These are phyloP conservation scores for Phytopythium chamaehyphon DNA, from an alignment of 352 stramenopile genomes.

Conservation along the genomic window DNA sequence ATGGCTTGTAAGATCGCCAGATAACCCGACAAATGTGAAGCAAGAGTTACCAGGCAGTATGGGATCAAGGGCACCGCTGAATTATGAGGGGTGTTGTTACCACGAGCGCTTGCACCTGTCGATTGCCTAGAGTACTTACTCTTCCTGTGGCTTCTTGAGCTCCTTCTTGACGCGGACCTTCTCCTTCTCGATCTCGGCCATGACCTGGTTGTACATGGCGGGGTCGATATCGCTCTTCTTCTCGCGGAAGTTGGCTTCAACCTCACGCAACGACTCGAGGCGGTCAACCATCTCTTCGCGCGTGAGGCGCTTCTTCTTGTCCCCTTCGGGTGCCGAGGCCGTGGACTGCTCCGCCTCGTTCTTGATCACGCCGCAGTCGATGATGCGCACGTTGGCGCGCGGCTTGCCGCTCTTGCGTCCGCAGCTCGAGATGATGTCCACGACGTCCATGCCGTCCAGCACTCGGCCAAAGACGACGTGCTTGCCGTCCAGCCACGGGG, in stretches of 20 bases:
- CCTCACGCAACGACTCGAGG: slow-evolving; percentile 53
- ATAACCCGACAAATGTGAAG: no score
- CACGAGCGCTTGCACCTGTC: not conserved
- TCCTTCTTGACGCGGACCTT: slow-evolving; percentile 58
- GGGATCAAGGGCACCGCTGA: no score
- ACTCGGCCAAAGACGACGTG: slow-evolving; percentile 95
- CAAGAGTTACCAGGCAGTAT: no score
- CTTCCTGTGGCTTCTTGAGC: slow-evolving; percentile 37
- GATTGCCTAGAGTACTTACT: not conserved
- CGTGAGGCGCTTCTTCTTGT: slow-evolving; percentile 32
- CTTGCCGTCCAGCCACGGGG: slow-evolving; percentile 95
- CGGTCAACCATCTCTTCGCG: slow-evolving; percentile 60
- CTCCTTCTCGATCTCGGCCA: slow-evolving; percentile 65
- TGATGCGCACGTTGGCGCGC: slow-evolving; percentile 86
- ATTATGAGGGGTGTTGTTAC: not conserved
- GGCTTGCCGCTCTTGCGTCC: slow-evolving; percentile 86
- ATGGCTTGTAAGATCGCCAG: no score
- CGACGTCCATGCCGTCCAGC: slow-evolving; percentile 87
- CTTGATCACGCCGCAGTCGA: slow-evolving; percentile 74
- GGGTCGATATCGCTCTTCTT: slow-evolving; percentile 60
- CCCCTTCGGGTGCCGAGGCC: slow-evolving; percentile 3
- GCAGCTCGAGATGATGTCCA: slow-evolving; percentile 87
- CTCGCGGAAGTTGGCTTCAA: slow-evolving; percentile 50
- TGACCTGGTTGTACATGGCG: slow-evolving; percentile 56
- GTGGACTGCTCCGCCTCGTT: slow-evolving; percentile 6